Evolutionary conservation across 2,329 filamentous ascomycete species (phyloP), one percentile per base, ranked within the genome.

Genomic region (Colletotrichum scovillei): DNA sequence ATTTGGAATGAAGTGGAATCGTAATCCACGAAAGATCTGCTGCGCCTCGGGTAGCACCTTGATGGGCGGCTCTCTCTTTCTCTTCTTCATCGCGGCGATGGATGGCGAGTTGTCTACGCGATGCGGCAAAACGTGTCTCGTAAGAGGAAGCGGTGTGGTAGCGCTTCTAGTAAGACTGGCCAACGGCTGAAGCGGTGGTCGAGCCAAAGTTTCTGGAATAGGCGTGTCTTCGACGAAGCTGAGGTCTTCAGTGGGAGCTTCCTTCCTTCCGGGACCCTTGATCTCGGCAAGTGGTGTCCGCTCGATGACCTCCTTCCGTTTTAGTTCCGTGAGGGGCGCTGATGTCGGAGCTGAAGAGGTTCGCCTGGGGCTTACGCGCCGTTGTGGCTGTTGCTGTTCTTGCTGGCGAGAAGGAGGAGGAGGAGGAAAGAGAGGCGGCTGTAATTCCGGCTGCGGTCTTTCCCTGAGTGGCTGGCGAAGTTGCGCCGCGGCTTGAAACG

Each of bases 1-100:
- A 76, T 97, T 93, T 0, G 95, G 96, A 6, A 97, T 90, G 80
- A 97, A 98, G 82, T 91, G 94, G 75, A 95, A 92, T 0, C 83
- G 80, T n/a, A 93, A 81, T 0, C 83, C 87, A 57, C 84, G 87
- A 79, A 95, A 92, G 5, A 94, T 86, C 76, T 89, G 87, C 69
- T 89, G 82, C 1, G 81, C 79, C 73, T 90, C 87, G 0, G 90
- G 87, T 0, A 88, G 83, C 24, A 86, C 74, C 63, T 86, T 86
- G 26, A 87, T 72, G 2, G 80, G 74, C 1, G 78, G 73, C 55
- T 84, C 78, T 67, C 83, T 80, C 78, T 90, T 91, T 53, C 86
- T 83, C 76, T 89, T 88, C 67, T 81, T 82, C 78, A 81, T 79
- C 1, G 76, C 60, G n/a, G 65, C 53, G 59, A 75, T 52, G 5